Percentiles rank a stretch among this genome's conserved stretches.
These are phyloP conservation scores for Daldinia decipiens DNA, from an alignment of 495 filamentous ascomycete species.

Conservation along the genomic window DNA sequence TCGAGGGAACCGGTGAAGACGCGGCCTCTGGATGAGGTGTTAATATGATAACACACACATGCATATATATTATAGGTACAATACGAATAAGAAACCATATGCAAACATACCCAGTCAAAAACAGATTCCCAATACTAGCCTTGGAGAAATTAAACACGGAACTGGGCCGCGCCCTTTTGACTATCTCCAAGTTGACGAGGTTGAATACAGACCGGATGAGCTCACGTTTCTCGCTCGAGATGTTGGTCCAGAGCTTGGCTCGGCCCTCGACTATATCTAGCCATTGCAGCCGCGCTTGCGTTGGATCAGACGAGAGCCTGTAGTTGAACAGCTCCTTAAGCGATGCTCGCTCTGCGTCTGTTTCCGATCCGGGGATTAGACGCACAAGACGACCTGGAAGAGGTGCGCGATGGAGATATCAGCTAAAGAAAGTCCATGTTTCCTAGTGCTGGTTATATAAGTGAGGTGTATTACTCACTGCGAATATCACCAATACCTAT, in stretches of 20 bases:
- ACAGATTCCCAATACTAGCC: constrained; percentile 93
- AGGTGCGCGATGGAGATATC: constrained; percentile 6
- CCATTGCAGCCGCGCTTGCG: constrained; percentile 75
- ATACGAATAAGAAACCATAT: no score
- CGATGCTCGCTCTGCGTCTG: constrained; percentile 71
- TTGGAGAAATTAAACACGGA: constrained; percentile 87
- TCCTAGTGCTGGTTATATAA: not conserved
- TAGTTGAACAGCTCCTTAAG: constrained; percentile 88
- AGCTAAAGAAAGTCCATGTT: constrained; percentile 1
- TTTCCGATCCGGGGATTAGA: constrained; percentile 76
- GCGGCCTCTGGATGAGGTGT: constrained; percentile 62
- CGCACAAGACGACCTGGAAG: constrained; percentile 84
- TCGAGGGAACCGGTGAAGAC: constrained; percentile 85
- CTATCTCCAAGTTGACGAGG: constrained; percentile 86
- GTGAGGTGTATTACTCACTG: constrained; percentile 65
- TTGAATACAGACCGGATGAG: constrained; percentile 92
- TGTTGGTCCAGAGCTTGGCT: constrained; percentile 75
- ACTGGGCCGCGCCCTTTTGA: constrained; percentile 81
- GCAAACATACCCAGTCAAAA: constrained; percentile 71
- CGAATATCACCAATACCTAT: constrained; percentile 87
- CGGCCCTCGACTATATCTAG: constrained; percentile 87
- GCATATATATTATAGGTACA: no score
- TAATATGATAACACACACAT: not conserved
- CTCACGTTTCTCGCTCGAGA: constrained; percentile 86
- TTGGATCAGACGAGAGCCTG: constrained; percentile 70